phyloP scores from a whole-genome alignment of 257 asterid species.

The Galeopsis tetrahit region DNA sequence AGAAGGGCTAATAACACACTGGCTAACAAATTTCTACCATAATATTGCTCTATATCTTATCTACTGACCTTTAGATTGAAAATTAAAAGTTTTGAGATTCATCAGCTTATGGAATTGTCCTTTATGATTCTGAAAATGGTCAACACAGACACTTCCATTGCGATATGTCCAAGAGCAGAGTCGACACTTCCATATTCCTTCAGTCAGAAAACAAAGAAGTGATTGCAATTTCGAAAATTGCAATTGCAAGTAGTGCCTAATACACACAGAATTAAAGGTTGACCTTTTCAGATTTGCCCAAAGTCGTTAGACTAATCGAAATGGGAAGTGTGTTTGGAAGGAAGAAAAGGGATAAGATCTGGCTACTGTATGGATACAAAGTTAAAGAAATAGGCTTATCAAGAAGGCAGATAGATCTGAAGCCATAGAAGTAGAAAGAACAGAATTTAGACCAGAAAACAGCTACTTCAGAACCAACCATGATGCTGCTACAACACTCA shows the following conservation, averaged over 20 bases:
- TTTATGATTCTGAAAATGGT: conserved; percentile 59
- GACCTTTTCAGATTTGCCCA: conserved; percentile 21
- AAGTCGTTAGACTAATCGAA: not conserved
- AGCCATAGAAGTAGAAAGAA: not conserved
- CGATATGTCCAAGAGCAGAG: conserved; percentile 80
- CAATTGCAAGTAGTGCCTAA: conserved; percentile 45
- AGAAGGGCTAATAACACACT: not conserved
- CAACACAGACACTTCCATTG: conserved; percentile 60
- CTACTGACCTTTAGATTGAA: conserved; percentile 72
- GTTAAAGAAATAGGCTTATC: not conserved
- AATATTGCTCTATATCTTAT: conserved; percentile 29
- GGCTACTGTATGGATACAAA: not conserved
- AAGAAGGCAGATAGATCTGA: not conserved
- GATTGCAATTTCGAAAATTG: conserved; percentile 45
- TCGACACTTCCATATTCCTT: conserved; percentile 96
- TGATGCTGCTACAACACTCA: not conserved
- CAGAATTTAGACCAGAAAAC: not conserved
- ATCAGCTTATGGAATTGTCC: conserved; percentile 67
- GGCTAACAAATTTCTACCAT: conserved; percentile 17
- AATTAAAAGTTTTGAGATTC: conserved; percentile 57
- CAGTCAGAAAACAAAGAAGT: conserved; percentile 52
- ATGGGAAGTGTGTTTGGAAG: not conserved
- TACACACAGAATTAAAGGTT: not conserved
- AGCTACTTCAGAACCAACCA: not conserved
- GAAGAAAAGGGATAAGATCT: conserved; percentile 1